phyloP scores from a whole-genome alignment of 1,284 basidiomycete species.

The Somion occarium region DNA sequence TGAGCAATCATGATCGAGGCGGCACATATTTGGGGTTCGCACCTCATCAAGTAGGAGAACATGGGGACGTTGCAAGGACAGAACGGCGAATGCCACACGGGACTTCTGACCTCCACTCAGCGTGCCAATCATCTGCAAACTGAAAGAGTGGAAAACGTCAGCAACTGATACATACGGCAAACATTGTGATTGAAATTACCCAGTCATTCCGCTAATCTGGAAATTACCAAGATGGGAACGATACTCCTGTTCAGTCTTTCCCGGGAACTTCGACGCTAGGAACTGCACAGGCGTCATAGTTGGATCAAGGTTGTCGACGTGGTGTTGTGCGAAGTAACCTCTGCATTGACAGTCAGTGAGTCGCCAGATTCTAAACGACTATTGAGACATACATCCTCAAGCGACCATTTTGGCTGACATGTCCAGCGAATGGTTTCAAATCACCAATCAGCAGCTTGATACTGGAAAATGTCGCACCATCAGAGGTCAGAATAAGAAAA shows the following conservation, averaged over 20 bases:
- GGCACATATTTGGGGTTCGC: conserved; percentile 16
- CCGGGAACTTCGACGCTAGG: conserved; percentile 88
- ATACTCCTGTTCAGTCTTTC: conserved; percentile 96
- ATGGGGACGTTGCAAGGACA: conserved; percentile 87
- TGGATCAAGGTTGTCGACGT: conserved; percentile 89
- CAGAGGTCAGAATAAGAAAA: conserved; percentile 2
- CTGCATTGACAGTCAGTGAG: conserved; percentile 29
- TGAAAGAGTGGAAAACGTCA: conserved; percentile 21
- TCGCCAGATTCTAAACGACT: neutral
- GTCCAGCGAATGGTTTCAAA: conserved; percentile 74
- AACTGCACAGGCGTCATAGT: conserved; percentile 89
- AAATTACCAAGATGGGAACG: conserved; percentile 94
- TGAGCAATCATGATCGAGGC: neutral
- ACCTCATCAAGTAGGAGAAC: conserved; percentile 89
- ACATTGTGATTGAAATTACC: conserved; percentile 37
- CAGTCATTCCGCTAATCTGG: conserved; percentile 96
- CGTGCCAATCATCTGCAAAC: conserved; percentile 76
- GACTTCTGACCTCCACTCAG: conserved; percentile 97
- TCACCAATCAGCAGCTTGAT: conserved; percentile 97
- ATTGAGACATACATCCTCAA: conserved; percentile 67
- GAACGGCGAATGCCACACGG: conserved; percentile 91
- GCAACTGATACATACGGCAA: neutral
- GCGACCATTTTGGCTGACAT: conserved; percentile 87
- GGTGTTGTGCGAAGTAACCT: conserved; percentile 96
- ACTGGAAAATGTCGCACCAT: conserved; percentile 31